Conservation (phyloP, 2,329 filamentous ascomycete genomes). For the Hirsutella thompsonii region DNA sequence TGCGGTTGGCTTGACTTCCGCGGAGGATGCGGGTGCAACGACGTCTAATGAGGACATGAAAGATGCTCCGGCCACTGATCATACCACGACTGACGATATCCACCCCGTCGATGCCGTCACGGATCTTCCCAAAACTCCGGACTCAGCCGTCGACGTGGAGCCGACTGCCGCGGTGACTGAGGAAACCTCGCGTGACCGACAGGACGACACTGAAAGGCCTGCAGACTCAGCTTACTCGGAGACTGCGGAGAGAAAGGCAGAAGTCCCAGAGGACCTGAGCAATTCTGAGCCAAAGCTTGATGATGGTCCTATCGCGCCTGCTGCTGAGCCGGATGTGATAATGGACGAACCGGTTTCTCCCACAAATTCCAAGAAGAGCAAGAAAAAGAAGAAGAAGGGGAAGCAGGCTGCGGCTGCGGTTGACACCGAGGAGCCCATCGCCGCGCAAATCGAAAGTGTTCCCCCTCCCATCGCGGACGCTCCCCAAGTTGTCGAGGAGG, state of each 20-base stretch:
- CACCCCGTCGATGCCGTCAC: no score
- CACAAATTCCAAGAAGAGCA: conserved; percentile 4
- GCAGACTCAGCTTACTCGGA: background rate
- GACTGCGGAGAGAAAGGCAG: no score
- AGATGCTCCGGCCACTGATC: no score
- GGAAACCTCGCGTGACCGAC: conserved; percentile 1
- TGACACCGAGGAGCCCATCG: background rate
- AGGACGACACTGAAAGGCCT: conserved; percentile 8
- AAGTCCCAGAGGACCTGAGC: background rate
- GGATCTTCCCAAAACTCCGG: no score
- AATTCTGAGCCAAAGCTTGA: no score
- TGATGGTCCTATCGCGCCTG: background rate
- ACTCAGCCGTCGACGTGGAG: background rate
- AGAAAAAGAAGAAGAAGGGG: conserved; percentile 6
- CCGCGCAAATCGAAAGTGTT: background rate
- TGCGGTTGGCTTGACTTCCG: no score
- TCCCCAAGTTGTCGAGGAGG: no score
- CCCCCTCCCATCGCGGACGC: no score
- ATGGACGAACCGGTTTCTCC: background rate
- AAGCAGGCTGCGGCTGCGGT: background rate
- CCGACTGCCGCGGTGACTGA: background rate
- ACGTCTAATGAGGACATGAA: no score
- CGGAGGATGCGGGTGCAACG: no score
- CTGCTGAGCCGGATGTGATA: background rate
- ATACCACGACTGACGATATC: no score